Evolutionary conservation across 2,329 filamentous ascomycete genomes (phyloP).

Genomic region (Aspergillus sergii): DNA sequence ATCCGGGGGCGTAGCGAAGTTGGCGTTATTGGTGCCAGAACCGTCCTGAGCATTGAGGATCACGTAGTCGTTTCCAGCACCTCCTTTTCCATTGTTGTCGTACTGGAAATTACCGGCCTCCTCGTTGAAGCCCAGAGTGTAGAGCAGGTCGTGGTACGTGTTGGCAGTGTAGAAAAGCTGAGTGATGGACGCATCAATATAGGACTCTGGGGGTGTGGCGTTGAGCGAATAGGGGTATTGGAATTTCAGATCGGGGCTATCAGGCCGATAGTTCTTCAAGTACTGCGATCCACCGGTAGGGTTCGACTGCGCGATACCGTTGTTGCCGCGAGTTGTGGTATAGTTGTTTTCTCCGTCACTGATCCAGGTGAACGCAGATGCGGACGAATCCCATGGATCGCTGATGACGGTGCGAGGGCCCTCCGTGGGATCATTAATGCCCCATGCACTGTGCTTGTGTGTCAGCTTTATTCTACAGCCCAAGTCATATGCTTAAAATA

Average conservation of each 20-base stretch:
- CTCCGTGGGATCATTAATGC: slow-evolving; percentile 17
- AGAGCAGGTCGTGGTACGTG: slow-evolving; percentile 21
- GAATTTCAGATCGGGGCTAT: slow-evolving; percentile 10
- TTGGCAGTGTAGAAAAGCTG: slow-evolving; percentile 24
- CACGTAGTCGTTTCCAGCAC: slow-evolving; percentile 16
- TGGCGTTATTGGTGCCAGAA: slow-evolving; percentile 19
- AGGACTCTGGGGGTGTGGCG: slow-evolving; percentile 10
- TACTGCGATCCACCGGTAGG: slow-evolving; percentile 12
- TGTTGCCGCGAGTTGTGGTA: slow-evolving; percentile 18
- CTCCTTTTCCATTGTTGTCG: slow-evolving; percentile 16
- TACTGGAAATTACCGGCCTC: slow-evolving; percentile 19
- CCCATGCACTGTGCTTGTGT: slow-evolving; percentile 11
- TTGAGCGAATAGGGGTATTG: slow-evolving; percentile 13
- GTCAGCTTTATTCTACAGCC: neutral
- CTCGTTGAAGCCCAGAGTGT: slow-evolving; percentile 18
- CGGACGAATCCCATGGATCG: slow-evolving; percentile 15
- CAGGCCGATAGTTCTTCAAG: slow-evolving; percentile 14
- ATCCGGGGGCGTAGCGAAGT: slow-evolving; percentile 19
- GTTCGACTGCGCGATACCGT: slow-evolving; percentile 19
- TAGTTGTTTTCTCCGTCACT: slow-evolving; percentile 15
- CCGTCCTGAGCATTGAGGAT: slow-evolving; percentile 22
- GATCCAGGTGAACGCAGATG: slow-evolving; percentile 19
- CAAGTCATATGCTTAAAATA: neutral
- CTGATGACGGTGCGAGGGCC: slow-evolving; percentile 12
- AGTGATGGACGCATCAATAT: slow-evolving; percentile 19